Base-by-base conservation (phyloP, 768 basidiomycete species). In the Xerocomellus intermedius region DNA sequence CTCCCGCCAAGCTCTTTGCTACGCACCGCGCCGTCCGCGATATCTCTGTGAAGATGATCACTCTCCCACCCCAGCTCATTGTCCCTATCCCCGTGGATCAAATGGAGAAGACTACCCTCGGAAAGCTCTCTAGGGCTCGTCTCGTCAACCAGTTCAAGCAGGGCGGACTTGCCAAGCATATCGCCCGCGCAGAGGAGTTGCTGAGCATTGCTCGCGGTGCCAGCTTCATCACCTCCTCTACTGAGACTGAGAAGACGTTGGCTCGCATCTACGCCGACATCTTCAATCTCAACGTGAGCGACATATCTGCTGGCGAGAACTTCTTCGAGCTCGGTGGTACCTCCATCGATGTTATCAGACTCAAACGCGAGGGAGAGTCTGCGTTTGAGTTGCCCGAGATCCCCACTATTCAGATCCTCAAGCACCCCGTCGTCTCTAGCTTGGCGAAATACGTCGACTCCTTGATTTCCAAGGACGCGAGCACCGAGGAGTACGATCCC, bases 281-380 rank as follows among this genome's bases (percentile, higher is more conserved):
- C 32, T 74, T 77, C 57, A 62, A 64, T 32, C 43, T 69, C 13
- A 59, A 61, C 1, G 33, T 54, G 1, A 53, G 51, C 24, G 62
- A 64, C 16, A 47, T 76, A 35, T 68, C 58, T 10, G 64, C 69
- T 1, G 46, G 68, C 14, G 67, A 72, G 10, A 76, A 71, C 64
- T 60, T 76, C 47, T 77, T 77, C 55, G 75, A 76, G n/a, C 67
- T 76, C 35, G 76, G 76, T 6, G 76, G 71, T 33, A 74, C 76
- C 0, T 75, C 75, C 8, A 74, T 76, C 49, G 74, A 76, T 54
- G 69, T 70, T 21, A 70, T 70, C 48, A 59, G 64, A 6, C 60
- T 70, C 32, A 70, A 69, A 57, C 64, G 64, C 6, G 64, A 70
- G 8, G 69, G 64, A 38, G 69, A 67, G 33, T 41, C 53, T 45